Conservation (phyloP, 257 asterid species). For the Buddleja alternifolia region DNA sequence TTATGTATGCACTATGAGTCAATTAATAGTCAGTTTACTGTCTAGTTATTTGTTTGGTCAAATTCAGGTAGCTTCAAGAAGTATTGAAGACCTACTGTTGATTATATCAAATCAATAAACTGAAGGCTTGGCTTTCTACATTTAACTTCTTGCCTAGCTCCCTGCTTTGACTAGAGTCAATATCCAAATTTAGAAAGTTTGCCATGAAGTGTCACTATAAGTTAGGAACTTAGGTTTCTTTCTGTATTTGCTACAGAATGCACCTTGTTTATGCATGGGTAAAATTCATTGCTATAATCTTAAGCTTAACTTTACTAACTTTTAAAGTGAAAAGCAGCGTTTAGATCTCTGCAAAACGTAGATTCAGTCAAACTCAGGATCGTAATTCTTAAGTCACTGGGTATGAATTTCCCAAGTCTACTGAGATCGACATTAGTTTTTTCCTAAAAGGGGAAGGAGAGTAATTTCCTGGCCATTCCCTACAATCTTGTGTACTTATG, state of each 20-base stretch:
- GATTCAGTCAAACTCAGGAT: too few species aligned
- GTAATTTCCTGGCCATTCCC: constrained; percentile 1
- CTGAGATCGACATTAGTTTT: background rate
- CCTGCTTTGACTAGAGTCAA: background rate
- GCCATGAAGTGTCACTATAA: background rate
- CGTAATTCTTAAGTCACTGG: background rate
- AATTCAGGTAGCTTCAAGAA: background rate
- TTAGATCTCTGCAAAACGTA: too few species aligned
- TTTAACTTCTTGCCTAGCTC: background rate
- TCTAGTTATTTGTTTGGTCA: background rate
- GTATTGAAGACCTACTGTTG: background rate
- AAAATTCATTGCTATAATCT: background rate
- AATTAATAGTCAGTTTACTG: background rate
- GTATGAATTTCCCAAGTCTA: background rate
- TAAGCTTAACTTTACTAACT: background rate
- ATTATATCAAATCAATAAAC: background rate
- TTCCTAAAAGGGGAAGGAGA: background rate
- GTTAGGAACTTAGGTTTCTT: background rate
- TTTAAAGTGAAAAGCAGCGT: too few species aligned
- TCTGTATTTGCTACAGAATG: background rate
- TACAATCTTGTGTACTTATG: background rate
- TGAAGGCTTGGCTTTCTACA: background rate
- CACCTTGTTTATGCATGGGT: background rate
- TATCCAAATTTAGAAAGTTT: background rate
- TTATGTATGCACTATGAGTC: background rate